Percentiles rank a stretch among this genome's conserved stretches.
phyloP scores from a whole-genome alignment of 2,329 filamentous ascomycete genomes.

The Ophiocordyceps unilateralis region DNA sequence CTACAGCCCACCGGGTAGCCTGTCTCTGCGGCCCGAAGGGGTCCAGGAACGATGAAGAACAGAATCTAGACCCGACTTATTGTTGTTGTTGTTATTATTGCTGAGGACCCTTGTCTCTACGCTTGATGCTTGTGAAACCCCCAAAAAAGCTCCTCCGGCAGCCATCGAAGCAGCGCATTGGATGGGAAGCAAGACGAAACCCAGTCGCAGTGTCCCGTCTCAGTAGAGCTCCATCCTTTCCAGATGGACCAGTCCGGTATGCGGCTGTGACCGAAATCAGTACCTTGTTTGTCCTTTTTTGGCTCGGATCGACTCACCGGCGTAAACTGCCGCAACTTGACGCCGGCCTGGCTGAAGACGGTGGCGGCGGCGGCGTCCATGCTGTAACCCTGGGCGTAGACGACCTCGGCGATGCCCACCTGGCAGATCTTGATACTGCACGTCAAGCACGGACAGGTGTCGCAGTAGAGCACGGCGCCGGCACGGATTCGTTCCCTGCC shows the following conservation, averaged over 20 bases:
- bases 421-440: slow-evolving; percentile 98
- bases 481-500: slow-evolving; percentile 78
- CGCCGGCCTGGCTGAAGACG: slow-evolving; percentile 70
- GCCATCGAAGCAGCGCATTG: too few species aligned
- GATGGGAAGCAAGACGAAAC: background rate
- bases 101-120: background rate
- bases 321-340: slow-evolving; percentile 72
- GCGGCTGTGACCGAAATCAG: slow-evolving; percentile 28
- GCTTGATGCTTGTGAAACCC: too few species aligned
- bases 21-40: too few species aligned
- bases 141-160: too few species aligned
- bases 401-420: slow-evolving; percentile 87
- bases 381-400: slow-evolving; percentile 85
- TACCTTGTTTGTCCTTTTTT: background rate
- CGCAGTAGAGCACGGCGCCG: slow-evolving; percentile 74
- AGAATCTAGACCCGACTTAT: background rate
- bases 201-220: background rate
- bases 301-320: slow-evolving; percentile 41
- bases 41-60: background rate
- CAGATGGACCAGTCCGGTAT: slow-evolving; percentile 46
- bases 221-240: slow-evolving; percentile 30
- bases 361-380: slow-evolving; percentile 77
- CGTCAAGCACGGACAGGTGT: slow-evolving; percentile 91
- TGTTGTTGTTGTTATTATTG: background rate
- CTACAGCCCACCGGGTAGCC: too few species aligned